These are phyloP conservation scores for Atkinsonella hypoxylon DNA, from an alignment of 2,329 filamentous ascomycete genomes.

Conservation along the genomic window DNA sequence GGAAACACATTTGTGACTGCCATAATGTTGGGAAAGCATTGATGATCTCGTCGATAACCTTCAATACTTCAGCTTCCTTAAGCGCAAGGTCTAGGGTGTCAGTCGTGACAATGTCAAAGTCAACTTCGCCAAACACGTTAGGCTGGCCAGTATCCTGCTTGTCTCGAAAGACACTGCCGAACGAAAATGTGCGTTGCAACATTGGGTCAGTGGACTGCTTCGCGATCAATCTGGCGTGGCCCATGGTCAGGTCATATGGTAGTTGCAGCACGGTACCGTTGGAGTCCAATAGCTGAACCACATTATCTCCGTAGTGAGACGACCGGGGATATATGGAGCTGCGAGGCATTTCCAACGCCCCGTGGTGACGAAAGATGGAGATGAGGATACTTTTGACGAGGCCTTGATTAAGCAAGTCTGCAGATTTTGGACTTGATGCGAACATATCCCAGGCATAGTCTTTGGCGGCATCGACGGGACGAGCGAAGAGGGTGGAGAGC, in stretches of 20 bases:
- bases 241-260: conserved; percentile 86
- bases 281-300: conserved; percentile 68
- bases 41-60: conserved; percentile 86
- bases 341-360: conserved; percentile 69
- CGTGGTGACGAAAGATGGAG: conserved; percentile 76
- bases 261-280: conserved; percentile 83
- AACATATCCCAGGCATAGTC: conserved; percentile 70
- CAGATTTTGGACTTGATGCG: conserved; percentile 36
- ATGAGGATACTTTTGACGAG: conserved; percentile 64
- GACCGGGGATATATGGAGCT: conserved; percentile 74
- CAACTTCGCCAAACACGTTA: conserved; percentile 72
- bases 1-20: conserved; percentile 68
- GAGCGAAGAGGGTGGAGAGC: conserved; percentile 71
- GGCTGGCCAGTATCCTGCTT: conserved; percentile 70
- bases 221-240: conserved; percentile 74
- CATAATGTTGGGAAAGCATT: conserved; percentile 65
- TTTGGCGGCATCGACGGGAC: conserved; percentile 65
- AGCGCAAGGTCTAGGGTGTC: conserved; percentile 71
- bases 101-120: conserved; percentile 89
- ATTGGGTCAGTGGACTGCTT: conserved; percentile 49
- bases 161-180: conserved; percentile 80
- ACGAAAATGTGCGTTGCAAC: conserved; percentile 69
- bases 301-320: conserved; percentile 59
- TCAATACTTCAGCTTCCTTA: conserved; percentile 88
- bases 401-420: conserved; percentile 57